These are phyloP conservation scores for Blastomyces parvus DNA, from an alignment of 2,329 filamentous ascomycete genomes.

Conservation along the genomic window DNA sequence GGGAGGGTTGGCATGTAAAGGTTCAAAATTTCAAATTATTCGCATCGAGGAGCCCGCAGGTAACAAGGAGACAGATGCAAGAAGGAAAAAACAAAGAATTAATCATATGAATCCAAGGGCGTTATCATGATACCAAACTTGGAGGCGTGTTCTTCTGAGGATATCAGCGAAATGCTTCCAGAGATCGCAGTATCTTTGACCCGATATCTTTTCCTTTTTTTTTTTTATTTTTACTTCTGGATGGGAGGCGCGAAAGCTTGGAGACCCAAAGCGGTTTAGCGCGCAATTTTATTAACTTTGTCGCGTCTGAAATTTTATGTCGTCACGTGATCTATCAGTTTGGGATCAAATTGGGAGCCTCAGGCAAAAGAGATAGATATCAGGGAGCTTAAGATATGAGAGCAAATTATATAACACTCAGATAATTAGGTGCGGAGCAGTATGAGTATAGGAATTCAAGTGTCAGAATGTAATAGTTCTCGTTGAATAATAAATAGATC, in stretches of 20 bases:
- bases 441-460: not conserved
- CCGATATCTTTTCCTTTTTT: not conserved
- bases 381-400: too few species aligned
- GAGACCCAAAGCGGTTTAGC: not conserved
- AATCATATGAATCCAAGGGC: not conserved
- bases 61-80: not conserved
- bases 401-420: not conserved
- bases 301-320: not conserved
- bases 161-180: not conserved
- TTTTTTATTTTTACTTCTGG: not conserved
- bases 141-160: not conserved
- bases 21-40: not conserved
- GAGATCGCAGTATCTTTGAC: not conserved
- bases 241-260: not conserved
- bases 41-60: constrained; percentile 2
- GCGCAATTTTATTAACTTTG: not conserved
- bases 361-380: not conserved
- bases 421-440: not conserved
- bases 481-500: not conserved
- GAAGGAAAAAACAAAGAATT: not conserved
- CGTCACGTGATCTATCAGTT: not conserved
- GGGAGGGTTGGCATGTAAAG: not conserved
- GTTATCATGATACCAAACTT: not conserved
- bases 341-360: not conserved
- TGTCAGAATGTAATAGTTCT: not conserved